These are phyloP conservation scores for Collybia mongolica DNA, from an alignment of 768 basidiomycete species.

Conservation along the genomic window DNA sequence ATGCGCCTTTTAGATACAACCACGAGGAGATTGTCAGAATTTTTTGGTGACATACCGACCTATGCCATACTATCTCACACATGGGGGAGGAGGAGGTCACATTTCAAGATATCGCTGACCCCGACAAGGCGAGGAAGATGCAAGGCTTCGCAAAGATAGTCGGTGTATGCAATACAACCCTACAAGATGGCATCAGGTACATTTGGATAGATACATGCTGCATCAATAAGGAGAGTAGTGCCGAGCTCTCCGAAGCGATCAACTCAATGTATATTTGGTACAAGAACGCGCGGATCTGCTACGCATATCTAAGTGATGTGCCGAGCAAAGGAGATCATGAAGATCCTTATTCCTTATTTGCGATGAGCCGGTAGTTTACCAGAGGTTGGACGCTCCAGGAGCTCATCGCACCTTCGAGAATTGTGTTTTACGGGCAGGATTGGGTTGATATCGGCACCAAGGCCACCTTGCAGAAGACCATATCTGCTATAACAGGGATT, in stretches of 20 bases:
- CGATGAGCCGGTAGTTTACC: conserved; percentile 21
- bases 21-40: too few relatives aligned
- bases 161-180: background rate
- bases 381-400: conserved; percentile 16
- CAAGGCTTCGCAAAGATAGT: background rate
- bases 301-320: background rate
- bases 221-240: conserved; percentile 1
- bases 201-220: background rate
- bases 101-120: background rate
- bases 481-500: background rate
- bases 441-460: background rate
- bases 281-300: background rate
- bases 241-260: background rate
- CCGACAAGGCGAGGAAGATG: background rate
- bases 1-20: too few relatives aligned
- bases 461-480: background rate
- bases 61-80: background rate
- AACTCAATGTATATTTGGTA: background rate
- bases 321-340: background rate
- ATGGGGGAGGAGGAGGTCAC: background rate
- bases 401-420: background rate
- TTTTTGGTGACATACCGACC: too few relatives aligned
- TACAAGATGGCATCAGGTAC: background rate
- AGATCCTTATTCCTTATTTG: conserved; percentile 2
- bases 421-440: background rate